Conservation (phyloP, 768 basidiomycete genomes). For the Pleurotus tuoliensis region DNA sequence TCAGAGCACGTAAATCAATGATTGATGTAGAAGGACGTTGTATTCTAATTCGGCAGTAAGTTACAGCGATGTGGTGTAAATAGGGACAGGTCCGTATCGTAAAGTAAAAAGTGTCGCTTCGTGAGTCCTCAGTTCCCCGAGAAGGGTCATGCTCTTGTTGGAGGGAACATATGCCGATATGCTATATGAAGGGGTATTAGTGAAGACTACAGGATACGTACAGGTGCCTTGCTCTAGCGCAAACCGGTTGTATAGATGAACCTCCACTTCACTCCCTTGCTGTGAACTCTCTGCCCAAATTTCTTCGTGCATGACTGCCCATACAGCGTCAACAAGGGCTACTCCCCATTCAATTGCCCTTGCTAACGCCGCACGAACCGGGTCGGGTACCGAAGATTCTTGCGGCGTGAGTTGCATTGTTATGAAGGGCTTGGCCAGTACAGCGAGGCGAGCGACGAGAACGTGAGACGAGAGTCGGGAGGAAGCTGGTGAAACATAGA, state of each 20-base stretch:
- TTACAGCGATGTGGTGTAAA: constrained; percentile 20
- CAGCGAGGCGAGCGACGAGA: too few relatives aligned
- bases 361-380: too few relatives aligned
- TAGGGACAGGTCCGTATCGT: constrained; percentile 14
- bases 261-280: not conserved
- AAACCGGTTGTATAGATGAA: not conserved
- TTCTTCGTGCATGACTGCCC: too few relatives aligned
- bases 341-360: too few relatives aligned
- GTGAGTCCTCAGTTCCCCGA: not conserved
- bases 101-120: constrained; percentile 18
- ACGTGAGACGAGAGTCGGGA: too few relatives aligned
- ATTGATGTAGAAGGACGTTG: not conserved
- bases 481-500: too few relatives aligned
- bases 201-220: not conserved
- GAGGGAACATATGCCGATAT: not conserved
- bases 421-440: too few relatives aligned
- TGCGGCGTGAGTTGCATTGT: too few relatives aligned
- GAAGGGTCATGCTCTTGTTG: not conserved
- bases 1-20: not conserved
- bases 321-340: too few relatives aligned
- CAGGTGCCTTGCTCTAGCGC: not conserved
- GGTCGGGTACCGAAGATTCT: too few relatives aligned
- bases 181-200: not conserved
- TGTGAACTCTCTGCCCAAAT: too few relatives aligned
- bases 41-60: constrained; percentile 16